These are phyloP conservation scores for Oenanthe javanica DNA, from an alignment of 140 eudicot species.

Conservation along the genomic window DNA sequence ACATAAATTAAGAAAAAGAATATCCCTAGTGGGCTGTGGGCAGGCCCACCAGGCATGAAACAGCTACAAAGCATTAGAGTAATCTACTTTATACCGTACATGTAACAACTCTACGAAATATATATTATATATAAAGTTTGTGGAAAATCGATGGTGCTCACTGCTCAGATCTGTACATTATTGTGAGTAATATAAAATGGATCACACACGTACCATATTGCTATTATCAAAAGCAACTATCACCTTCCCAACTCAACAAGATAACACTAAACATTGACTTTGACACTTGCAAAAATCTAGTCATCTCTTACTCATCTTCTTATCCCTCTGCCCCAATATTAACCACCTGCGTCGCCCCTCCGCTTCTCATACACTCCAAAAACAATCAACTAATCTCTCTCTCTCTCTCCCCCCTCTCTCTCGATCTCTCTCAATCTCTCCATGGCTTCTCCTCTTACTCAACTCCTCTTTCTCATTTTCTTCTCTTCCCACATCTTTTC, in stretches of 20 bases:
- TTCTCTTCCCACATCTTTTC: conserved; percentile 15
- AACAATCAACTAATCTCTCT: background rate
- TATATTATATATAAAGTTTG: too few relatives aligned
- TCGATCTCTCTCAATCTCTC: background rate
- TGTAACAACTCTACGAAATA: background rate
- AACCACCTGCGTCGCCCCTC: conserved; percentile 6
- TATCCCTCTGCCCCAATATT: background rate
- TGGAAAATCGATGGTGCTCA: background rate
- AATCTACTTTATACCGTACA: too few relatives aligned
- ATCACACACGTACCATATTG: background rate
- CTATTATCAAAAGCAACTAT: background rate
- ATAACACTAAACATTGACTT: background rate
- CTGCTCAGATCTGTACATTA: background rate
- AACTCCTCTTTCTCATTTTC: conserved; percentile 9
- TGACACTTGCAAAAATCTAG: background rate
- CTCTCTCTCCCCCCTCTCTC: too few relatives aligned
- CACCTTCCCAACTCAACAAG: background rate
- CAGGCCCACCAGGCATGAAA: too few relatives aligned
- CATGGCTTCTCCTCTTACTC: conserved; percentile 32
- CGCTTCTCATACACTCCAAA: background rate
- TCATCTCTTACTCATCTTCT: conserved; percentile 3
- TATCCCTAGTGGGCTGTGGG: background rate
- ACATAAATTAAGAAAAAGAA: background rate
- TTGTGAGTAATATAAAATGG: background rate
- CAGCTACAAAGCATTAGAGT: too few relatives aligned